Evolutionary conservation across 202 grass and related monocot species (phyloP).

Genomic region (Schoenoplectus tabernaemontani): DNA sequence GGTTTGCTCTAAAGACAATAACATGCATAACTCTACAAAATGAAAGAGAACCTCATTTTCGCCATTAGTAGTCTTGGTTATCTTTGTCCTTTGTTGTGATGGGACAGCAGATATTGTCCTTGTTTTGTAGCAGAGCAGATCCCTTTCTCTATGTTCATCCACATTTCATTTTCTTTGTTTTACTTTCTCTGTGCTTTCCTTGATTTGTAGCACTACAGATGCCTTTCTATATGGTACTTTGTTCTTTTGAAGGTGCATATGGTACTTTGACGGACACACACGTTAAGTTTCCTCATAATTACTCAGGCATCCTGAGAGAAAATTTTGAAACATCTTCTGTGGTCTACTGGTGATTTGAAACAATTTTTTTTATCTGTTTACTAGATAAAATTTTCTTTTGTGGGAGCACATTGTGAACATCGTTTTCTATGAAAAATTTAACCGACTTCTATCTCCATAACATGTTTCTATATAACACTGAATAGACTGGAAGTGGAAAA

Average conservation of each 20-base stretch:
- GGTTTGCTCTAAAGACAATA: neutral
- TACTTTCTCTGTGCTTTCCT: neutral
- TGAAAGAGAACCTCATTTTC: slow-evolving; percentile 19
- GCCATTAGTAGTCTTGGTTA: neutral
- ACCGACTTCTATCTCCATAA: neutral
- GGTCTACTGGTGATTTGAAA: neutral
- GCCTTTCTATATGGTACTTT: neutral
- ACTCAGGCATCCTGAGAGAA: neutral
- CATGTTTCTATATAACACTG: slow-evolving; percentile 16
- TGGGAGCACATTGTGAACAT: neutral
- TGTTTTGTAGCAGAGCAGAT: neutral
- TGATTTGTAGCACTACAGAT: neutral
- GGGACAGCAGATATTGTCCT: neutral
- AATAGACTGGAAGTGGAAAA: slow-evolving; percentile 94
- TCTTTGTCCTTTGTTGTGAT: neutral
- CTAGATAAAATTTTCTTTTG: neutral
- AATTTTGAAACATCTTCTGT: neutral
- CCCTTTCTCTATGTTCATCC: no score
- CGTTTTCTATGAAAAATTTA: neutral
- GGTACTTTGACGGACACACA: neutral
- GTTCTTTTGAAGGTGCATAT: neutral
- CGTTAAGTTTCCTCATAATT: no score
- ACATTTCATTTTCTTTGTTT: neutral
- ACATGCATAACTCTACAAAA: slow-evolving; percentile 2
- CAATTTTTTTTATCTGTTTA: neutral